These are phyloP conservation scores for Deuterostichococcus epilithicus DNA, from an alignment of 139 green algal species.

Conservation along the genomic window DNA sequence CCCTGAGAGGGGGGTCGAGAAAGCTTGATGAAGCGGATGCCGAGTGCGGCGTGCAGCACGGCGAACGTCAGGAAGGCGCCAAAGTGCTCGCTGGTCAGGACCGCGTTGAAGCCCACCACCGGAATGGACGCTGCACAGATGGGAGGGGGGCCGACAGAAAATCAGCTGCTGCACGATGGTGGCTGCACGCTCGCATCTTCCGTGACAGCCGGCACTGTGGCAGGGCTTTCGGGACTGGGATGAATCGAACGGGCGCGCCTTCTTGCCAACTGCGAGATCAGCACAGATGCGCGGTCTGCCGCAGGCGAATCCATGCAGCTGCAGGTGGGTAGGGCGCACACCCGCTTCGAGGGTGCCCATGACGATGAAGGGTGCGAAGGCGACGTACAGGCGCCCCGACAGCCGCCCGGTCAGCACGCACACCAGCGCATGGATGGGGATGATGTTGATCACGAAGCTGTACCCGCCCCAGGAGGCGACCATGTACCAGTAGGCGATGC, in stretches of 20 bases:
- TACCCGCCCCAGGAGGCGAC: constrained; percentile 92
- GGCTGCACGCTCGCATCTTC: too few species aligned
- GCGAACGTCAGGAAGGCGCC: constrained; percentile 83
- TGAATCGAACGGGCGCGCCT: too few species aligned
- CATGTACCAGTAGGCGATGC: constrained; percentile 86
- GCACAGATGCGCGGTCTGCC: too few species aligned
- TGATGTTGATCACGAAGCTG: constrained; percentile 97
- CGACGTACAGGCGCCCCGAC: constrained; percentile 69
- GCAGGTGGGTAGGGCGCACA: constrained; percentile 13
- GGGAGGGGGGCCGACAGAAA: too few species aligned
- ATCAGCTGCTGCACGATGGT: too few species aligned
- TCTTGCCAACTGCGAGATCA: too few species aligned
- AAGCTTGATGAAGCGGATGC: constrained; percentile 57
- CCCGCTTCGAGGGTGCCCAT: constrained; percentile 71
- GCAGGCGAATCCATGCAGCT: too few species aligned
- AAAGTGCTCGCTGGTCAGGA: constrained; percentile 95
- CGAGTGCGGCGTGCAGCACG: constrained; percentile 73
- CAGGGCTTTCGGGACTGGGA: too few species aligned
- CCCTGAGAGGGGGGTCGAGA: not conserved
- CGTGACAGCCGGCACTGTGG: too few species aligned
- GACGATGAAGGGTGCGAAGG: constrained; percentile 77
- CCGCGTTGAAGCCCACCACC: constrained; percentile 95
- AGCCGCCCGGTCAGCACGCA: constrained; percentile 68
- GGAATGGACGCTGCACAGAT: constrained; percentile 67
- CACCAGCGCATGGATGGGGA: constrained; percentile 88